Percentiles rank a stretch among this genome's conserved stretches.
phyloP scores from a whole-genome alignment of 768 basidiomycete genomes.

The Boletus rufocinnamomeus region DNA sequence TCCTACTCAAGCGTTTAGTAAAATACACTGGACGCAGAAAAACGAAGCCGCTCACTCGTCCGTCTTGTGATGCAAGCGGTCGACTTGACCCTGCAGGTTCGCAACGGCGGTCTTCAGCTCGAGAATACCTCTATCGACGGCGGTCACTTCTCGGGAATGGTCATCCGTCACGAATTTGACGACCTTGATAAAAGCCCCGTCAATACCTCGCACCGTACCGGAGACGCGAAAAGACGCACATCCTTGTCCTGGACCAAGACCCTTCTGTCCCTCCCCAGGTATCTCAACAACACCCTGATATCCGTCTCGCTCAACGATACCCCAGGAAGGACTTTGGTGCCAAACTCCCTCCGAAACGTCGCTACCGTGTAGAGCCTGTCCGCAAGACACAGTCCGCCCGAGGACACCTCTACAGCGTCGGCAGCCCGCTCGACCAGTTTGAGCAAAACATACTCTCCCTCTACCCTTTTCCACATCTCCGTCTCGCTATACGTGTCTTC shows the following conservation, averaged over 20 bases:
- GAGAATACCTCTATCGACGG: slow-evolving; percentile 81
- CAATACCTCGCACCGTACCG: background rate
- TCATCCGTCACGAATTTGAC: slow-evolving; percentile 69
- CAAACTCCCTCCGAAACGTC: slow-evolving; percentile 63
- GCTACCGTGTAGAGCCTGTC: slow-evolving; percentile 64
- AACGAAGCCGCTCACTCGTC: slow-evolving; percentile 53
- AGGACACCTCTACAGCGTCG: slow-evolving; percentile 50
- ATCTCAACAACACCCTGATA: slow-evolving; percentile 68
- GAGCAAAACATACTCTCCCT: slow-evolving; percentile 74
- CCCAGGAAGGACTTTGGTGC: slow-evolving; percentile 40
- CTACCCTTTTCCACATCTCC: slow-evolving; percentile 55
- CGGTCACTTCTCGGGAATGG: slow-evolving; percentile 53
- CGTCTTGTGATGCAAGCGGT: slow-evolving; percentile 67
- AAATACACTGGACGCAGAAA: background rate
- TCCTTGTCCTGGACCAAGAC: slow-evolving; percentile 65
- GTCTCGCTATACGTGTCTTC: slow-evolving; percentile 54
- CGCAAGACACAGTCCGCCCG: slow-evolving; percentile 46
- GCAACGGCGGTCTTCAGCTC: slow-evolving; percentile 73
- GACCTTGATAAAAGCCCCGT: slow-evolving; percentile 46
- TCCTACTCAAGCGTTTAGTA: slow-evolving; percentile 43
- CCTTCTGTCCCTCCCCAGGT: slow-evolving; percentile 73
- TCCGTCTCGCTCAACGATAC: slow-evolving; percentile 62
- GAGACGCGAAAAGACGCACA: slow-evolving; percentile 43
- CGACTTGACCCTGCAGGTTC: slow-evolving; percentile 69
- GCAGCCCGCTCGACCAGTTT: slow-evolving; percentile 67